A percentile compares a stretch with the other conserved stretches of the same genome.
phyloP scores from a whole-genome alignment of 306 rosid species.

The Crotalaria pallida region DNA sequence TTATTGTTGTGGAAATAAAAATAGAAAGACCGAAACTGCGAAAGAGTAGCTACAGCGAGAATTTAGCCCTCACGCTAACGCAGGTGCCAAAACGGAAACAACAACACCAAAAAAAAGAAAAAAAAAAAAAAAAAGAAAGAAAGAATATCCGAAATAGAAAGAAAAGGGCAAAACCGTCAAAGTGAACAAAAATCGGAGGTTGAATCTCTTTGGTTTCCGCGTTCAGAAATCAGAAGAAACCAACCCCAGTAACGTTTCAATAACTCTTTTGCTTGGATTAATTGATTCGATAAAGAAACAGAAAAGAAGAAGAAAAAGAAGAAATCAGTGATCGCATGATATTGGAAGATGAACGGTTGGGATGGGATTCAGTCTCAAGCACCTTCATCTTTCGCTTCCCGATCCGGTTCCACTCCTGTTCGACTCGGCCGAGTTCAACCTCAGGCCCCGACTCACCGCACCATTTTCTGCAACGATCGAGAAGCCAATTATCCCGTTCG shows the following conservation, averaged over 20 bases:
- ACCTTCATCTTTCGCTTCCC: conserved; percentile 37
- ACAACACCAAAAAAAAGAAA: no score
- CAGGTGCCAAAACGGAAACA: neutral
- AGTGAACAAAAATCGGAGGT: neutral
- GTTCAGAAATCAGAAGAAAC: conserved; percentile 15
- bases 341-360: conserved; percentile 67
- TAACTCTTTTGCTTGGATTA: neutral
- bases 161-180: conserved; percentile 12
- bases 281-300: neutral
- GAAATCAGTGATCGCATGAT: conserved; percentile 30
- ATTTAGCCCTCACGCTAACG: conserved; percentile 11
- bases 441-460: conserved; percentile 85
- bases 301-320: neutral
- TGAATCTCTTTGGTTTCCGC: conserved; percentile 29
- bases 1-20: no score
- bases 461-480: conserved; percentile 85
- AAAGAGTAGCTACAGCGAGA: neutral
- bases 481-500: conserved; percentile 61
- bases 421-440: conserved; percentile 94
- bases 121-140: no score
- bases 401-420: conserved; percentile 53
- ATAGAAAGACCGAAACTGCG: no score
- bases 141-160: neutral
- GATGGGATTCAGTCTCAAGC: conserved; percentile 39
- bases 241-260: conserved; percentile 2